Base-by-base conservation (phyloP, 2,329 filamentous ascomycete species). In the Emmonsiellopsis sp. region DNA sequence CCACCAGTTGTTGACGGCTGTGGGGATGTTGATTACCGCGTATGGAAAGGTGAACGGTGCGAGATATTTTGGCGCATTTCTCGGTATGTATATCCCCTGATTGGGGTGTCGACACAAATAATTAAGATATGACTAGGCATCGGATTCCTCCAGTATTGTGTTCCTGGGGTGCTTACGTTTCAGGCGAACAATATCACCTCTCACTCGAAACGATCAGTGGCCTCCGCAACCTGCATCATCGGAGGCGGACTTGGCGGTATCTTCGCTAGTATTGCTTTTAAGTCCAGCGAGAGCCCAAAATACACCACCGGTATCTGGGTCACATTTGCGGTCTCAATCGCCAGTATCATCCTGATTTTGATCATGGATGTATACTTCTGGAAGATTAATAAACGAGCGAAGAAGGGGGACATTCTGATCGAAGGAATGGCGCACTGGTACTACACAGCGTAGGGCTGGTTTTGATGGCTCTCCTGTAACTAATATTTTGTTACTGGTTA, bases 131-230 rank as follows among this genome's bases (percentile, higher is more conserved):
- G 51, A 49, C 17, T 27, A 55, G 65, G 63, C 3, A 61, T 66
- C 5, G 61, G 62, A 4, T 60, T 61, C 42, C 49, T 63, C 37
- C 62, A 66, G 34, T 65, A 60, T 21, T 64, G 62, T 43, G 58
- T 65, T 40, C 63, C 64, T 1, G 64, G 60, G 8, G 59, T 66
- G 1, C 55, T 66, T 11, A 58, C 65, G 5, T 67, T 59, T 50
- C 65, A 67, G 49, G 65, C 64, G 6, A 67, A 67, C 55, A 67
- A 67, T 43, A 67, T 66, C 54, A 64, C 58, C 2, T 59, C 57
- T 2, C 62, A 60, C 31, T 66, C 61, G 1, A 67, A 66, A 53
- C 63, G 64, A 7, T 61, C 58, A 0, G 60, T 65, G 5, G 62
- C 62, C 10, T 61, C 62, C 9, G 64, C 62, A 7, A 66, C 61